Base-by-base conservation (phyloP, 495 filamentous ascomycete species). In the Echria macrotheca region DNA sequence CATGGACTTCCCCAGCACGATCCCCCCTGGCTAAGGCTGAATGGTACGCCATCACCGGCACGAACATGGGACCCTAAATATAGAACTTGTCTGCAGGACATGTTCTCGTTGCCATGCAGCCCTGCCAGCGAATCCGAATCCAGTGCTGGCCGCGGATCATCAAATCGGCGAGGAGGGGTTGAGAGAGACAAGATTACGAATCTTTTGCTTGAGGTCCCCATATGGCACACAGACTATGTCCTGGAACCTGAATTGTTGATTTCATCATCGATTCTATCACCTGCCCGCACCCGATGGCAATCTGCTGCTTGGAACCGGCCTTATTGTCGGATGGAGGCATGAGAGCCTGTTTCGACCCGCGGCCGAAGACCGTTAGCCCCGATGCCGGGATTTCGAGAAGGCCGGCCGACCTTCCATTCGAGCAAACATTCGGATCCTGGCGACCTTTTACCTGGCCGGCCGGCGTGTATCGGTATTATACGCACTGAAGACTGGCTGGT, bases 321-420 rank as follows among this genome's bases (percentile, higher is more conserved):
- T 11, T 37, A 17, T 12, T 38, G 28, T 28, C 53, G 57, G 57
- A 28, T 57, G 52, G 29, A 47, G 12, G 36, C 57, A 57, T 52
- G 24, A 36, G 38, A 44, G 42, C 7, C 50, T 57, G 54, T 44
- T 36, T 32, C 32, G 15, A 47, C 38, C 49, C 49, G 49, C 33
- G 8, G 10, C 22, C 33, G 35, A 24, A 11, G 40, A 29, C 50
- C 44, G 22, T 7, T 50, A 35, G 43, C 31, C 32, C 21, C 7
- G 19, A 19, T 38, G 46, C 44, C 42, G 36, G 31, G 36, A 44
- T 54, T 60, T 59, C 58, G 54, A 60, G 54, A 60, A 60, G 37
- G 49, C 31, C 39, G 40, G 35, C 23, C 23, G 51, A 32, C 45
- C 54, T 47, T 52, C 51, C 45, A 53, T 50, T 37, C 43, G 49